Conservation (phyloP, 306 rosid genomes). For the Argentina anserina region DNA sequence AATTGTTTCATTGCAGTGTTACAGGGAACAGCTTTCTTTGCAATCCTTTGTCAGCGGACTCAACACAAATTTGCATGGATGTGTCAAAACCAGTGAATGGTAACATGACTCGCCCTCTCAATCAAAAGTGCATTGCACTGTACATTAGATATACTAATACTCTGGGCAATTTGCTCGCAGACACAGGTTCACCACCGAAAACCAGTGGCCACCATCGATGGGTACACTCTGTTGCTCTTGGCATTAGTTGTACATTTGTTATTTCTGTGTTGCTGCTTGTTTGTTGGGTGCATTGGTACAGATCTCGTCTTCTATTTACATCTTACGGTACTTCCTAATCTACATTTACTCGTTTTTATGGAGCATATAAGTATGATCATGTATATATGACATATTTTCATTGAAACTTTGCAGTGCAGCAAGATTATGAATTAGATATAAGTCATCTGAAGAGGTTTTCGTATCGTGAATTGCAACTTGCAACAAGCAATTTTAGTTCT, state of each 20-base stretch:
- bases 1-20: slow-evolving; percentile 43
- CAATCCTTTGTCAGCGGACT: slow-evolving; percentile 42
- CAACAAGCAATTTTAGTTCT: slow-evolving; percentile 75
- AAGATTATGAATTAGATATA: slow-evolving; percentile 79
- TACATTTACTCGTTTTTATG: slow-evolving; percentile 6
- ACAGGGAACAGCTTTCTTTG: slow-evolving; percentile 85
- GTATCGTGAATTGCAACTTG: slow-evolving; percentile 79
- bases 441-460: slow-evolving; percentile 86
- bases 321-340: slow-evolving; percentile 74
- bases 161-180: slow-evolving; percentile 38
- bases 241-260: slow-evolving; percentile 68
- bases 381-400: background rate
- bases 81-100: slow-evolving; percentile 65
- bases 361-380: background rate
- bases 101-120: slow-evolving; percentile 32
- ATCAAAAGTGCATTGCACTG: background rate
- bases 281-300: slow-evolving; percentile 73
- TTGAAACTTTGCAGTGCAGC: slow-evolving; percentile 71
- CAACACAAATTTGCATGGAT: slow-evolving; percentile 44
- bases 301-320: slow-evolving; percentile 61
- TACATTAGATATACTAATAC: slow-evolving; percentile 3
- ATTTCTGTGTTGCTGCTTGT: slow-evolving; percentile 61
- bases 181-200: slow-evolving; percentile 46
- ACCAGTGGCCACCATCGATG: slow-evolving; percentile 39
- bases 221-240: slow-evolving; percentile 67